A percentile compares a stretch with the other conserved stretches of the same genome.
phyloP scores from a whole-genome alignment of 768 basidiomycete genomes.

The Amyloporia xantha region DNA sequence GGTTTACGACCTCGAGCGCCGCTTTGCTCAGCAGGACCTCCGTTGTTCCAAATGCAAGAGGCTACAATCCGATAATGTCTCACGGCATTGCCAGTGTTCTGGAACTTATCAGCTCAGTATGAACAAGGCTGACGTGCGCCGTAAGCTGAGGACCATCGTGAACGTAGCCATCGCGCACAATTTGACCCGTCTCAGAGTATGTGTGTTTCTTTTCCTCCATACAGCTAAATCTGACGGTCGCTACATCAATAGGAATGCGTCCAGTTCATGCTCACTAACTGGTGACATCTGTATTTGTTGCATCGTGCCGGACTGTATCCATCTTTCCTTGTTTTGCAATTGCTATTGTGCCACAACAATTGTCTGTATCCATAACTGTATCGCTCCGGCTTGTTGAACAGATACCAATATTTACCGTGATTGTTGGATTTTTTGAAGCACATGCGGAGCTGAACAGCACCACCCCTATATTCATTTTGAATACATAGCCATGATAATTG shows the following conservation, averaged over 20 bases:
- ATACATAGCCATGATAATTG: no score
- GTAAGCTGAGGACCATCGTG: slow-evolving; percentile 73
- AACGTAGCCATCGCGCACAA: slow-evolving; percentile 77
- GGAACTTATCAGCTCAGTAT: slow-evolving; percentile 72
- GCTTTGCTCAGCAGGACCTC: slow-evolving; percentile 85
- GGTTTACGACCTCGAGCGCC: slow-evolving; percentile 60
- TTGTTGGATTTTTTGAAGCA: no score
- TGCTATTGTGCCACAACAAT: no score
- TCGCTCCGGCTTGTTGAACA: no score
- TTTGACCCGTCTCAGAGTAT: slow-evolving; percentile 60
- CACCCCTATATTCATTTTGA: no score
- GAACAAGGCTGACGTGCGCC: slow-evolving; percentile 63
- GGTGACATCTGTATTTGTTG: slow-evolving; percentile 19
- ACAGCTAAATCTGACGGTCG: not conserved
- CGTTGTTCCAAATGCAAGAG: slow-evolving; percentile 86
- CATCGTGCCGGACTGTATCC: no score
- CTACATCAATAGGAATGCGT: slow-evolving; percentile 30
- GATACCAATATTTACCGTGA: no score
- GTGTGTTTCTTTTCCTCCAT: not conserved
- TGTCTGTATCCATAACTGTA: no score
- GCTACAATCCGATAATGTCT: slow-evolving; percentile 83
- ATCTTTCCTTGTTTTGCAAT: not conserved
- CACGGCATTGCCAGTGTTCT: slow-evolving; percentile 82
- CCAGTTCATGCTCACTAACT: slow-evolving; percentile 31
- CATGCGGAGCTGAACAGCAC: no score